Evolutionary conservation across 768 basidiomycete genomes (phyloP).

Genomic region (Lactifluus echinatus): DNA sequence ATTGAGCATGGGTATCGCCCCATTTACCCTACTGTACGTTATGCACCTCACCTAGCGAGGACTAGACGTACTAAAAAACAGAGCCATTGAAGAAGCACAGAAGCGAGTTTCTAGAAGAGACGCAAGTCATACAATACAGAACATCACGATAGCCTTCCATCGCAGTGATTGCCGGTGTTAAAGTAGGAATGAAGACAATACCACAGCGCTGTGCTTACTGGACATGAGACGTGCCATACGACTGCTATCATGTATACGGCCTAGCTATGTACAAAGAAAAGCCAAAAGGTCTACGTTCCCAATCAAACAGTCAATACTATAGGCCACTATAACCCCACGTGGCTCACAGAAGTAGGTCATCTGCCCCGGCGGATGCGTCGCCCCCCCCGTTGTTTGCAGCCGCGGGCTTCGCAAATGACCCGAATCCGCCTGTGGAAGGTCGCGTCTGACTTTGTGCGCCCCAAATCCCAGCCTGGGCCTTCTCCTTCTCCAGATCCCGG

Average conservation of each 20-base stretch:
- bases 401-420: slow-evolving; percentile 24
- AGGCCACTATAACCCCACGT: too few species aligned
- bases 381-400: slow-evolving; percentile 20
- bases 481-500: slow-evolving; percentile 84
- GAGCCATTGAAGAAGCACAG: not conserved
- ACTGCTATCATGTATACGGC: not conserved
- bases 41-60: not conserved
- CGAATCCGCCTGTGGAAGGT: slow-evolving; percentile 24
- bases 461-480: slow-evolving; percentile 76
- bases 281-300: not conserved
- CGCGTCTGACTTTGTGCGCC: slow-evolving; percentile 30
- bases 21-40: too few species aligned
- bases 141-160: too few species aligned
- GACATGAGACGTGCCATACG: not conserved
- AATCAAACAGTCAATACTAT: not conserved
- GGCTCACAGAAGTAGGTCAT: slow-evolving; percentile 35
- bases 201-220: not conserved
- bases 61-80: too few species aligned
- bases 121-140: too few species aligned
- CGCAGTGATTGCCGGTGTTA: not conserved
- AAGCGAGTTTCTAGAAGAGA: not conserved
- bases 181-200: not conserved
- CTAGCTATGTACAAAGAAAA: not conserved
- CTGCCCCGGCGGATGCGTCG: slow-evolving; percentile 24
- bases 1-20: too few species aligned